These are phyloP conservation scores for Heterobasidion irregulare DNA, from an alignment of 1,284 basidiomycete species.

Conservation along the genomic window DNA sequence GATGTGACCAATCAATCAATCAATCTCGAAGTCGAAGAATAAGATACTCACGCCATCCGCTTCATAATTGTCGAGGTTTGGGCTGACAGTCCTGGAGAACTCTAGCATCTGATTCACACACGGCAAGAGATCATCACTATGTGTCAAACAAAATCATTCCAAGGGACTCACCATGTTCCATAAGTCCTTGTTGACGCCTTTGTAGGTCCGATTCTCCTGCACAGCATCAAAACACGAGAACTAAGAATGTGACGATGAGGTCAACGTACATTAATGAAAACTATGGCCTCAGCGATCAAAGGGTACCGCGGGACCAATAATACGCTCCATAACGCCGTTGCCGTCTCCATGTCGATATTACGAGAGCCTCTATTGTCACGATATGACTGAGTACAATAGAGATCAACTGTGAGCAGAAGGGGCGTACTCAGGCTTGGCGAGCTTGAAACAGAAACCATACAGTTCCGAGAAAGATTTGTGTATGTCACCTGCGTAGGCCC, in stretches of 20 bases:
- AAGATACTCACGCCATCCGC: conserved; percentile 52
- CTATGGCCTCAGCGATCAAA: conserved; percentile 49
- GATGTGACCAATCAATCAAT: conserved; percentile 4
- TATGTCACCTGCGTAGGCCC: conserved; percentile 37
- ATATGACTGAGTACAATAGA: neutral
- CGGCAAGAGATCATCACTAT: no score
- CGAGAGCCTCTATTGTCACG: conserved; percentile 40
- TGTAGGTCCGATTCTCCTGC: conserved; percentile 57
- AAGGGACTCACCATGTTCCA: conserved; percentile 59
- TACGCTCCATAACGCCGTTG: conserved; percentile 66
- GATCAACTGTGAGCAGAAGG: neutral
- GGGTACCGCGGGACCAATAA: conserved; percentile 56
- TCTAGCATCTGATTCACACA: conserved; percentile 47
- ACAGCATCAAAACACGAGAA: conserved; percentile 1
- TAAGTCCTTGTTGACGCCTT: conserved; percentile 73
- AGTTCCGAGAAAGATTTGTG: conserved; percentile 51
- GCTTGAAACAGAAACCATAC: conserved; percentile 59
- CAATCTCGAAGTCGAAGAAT: conserved; percentile 1
- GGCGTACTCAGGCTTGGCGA: conserved; percentile 56
- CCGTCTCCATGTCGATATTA: conserved; percentile 78
- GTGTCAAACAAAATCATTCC: neutral
- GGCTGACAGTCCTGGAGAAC: conserved; percentile 60
- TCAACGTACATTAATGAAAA: conserved; percentile 48
- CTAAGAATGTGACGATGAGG: neutral
- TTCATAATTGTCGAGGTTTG: conserved; percentile 55